Base-by-base conservation (phyloP, 768 basidiomycete genomes). In the Podaxis carcinomalis region DNA sequence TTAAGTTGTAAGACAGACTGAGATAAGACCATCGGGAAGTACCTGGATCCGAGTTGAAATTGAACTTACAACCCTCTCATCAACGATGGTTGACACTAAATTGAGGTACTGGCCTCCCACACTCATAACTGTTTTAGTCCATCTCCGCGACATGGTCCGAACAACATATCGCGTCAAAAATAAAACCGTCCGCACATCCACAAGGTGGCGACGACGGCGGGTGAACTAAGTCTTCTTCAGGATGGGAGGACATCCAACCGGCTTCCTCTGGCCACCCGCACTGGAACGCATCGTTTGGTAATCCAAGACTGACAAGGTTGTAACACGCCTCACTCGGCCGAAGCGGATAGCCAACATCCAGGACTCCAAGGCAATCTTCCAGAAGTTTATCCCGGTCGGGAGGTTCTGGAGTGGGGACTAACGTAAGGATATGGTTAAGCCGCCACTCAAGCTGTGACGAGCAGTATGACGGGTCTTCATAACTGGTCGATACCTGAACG, bases 361-460 rank as follows among this genome's bases (percentile, higher is more conserved):
- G 37, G 5, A 59, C 57, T 9, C 50, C 50, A 27, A 59, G 37
- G 9, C 51, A 52, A 32, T 59, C 51, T n/a, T 52, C 57, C 13
- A 50, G 39, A 21, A 59, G 36, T 4, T 40, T 37, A 11, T 51
- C 35, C 2, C 1, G 49, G 16, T 42, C 32, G 25, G 35, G 47
- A 40, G 10, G 19, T 14, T 16, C 57, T 16, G 21, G 21, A 5
- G 5, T 19, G 0, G 21, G 54, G 13, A n/a, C 9, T 9, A 40
- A 19, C 7, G 54, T 10, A 42, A n/a, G 23, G 39, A 23, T 4
- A 1, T 16, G 23, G 27, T 27, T 23, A 11, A 37, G 37, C 7
- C 11, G 25, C 1, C 40, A 56, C 42, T 27, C 39, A 11, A 37
- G 37, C 3, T n/a, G 25, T 4, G 54, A 56, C 42, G 25, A 56